Percentiles rank a stretch among this genome's conserved stretches.
Conservation (phyloP, 192 early-diverging fungal species). For the Dimargaris cristalligena region DNA sequence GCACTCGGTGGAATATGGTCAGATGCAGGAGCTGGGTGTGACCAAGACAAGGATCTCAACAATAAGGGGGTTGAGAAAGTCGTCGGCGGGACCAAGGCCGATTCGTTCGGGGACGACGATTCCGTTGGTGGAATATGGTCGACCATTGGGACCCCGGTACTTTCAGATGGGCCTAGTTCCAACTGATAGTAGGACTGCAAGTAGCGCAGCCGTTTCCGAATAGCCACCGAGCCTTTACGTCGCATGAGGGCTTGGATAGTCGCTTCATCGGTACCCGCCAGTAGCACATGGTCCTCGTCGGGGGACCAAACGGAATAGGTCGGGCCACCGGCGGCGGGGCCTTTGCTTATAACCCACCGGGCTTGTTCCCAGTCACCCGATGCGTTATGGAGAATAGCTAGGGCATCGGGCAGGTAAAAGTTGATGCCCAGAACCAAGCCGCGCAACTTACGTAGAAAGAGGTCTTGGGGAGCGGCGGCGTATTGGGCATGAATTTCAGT, state of each 20-base stretch:
- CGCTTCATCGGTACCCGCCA: background rate
- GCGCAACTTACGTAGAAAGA: constrained; percentile 1
- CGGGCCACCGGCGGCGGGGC: too few relatives aligned
- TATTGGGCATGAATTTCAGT: background rate
- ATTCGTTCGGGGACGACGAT: too few relatives aligned
- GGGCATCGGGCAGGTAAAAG: background rate
- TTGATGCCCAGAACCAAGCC: background rate
- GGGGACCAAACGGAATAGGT: background rate
- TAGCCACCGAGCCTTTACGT: background rate
- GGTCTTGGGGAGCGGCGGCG: background rate
- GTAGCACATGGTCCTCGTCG: background rate
- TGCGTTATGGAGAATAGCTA: background rate
- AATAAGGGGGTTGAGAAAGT: too few relatives aligned
- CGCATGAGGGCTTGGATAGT: background rate
- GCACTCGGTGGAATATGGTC: too few relatives aligned
- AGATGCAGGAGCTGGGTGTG: too few relatives aligned
- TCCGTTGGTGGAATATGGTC: too few relatives aligned
- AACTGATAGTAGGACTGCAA: background rate
- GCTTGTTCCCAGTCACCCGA: constrained; percentile 2
- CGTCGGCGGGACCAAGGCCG: too few relatives aligned
- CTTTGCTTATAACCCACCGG: background rate
- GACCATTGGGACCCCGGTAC: too few relatives aligned
- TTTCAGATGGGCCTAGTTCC: background rate
- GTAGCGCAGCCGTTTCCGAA: background rate
- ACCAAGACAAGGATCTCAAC: too few relatives aligned